Percentiles rank a stretch among this genome's conserved stretches.
Evolutionary conservation across 345 rosid species (phyloP).

Genomic region (Limnanthes douglasii): DNA sequence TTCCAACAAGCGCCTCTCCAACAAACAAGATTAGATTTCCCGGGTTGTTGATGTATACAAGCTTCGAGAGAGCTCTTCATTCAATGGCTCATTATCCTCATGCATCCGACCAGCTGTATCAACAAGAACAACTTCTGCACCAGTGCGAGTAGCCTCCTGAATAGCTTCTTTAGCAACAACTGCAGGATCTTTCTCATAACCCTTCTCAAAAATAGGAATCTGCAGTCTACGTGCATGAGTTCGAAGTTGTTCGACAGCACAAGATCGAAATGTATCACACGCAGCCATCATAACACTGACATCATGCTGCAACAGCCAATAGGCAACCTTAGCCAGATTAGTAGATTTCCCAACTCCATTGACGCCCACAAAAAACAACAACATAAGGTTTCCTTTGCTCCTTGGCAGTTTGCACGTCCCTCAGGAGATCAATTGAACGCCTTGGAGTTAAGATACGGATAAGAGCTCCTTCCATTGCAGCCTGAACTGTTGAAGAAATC

Average conservation of each 20-base stretch:
- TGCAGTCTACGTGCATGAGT: slow-evolving; percentile 95
- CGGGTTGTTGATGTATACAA: slow-evolving; percentile 68
- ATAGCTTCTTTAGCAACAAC: slow-evolving; percentile 97
- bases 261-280: slow-evolving; percentile 95
- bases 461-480: slow-evolving; percentile 97
- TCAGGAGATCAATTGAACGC: slow-evolving; percentile 87
- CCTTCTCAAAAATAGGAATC: slow-evolving; percentile 97
- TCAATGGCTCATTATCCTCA: slow-evolving; percentile 96
- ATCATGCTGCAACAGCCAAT: slow-evolving; percentile 95
- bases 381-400: slow-evolving; percentile 92
- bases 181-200: slow-evolving; percentile 97
- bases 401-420: slow-evolving; percentile 89
- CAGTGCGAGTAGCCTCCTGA: slow-evolving; percentile 72
- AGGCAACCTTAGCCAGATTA: slow-evolving; percentile 92
- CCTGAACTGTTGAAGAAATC: slow-evolving; percentile 90
- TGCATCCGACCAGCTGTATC: slow-evolving; percentile 99
- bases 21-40: slow-evolving; percentile 95
- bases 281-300: slow-evolving; percentile 98
- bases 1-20: slow-evolving; percentile 98
- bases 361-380: slow-evolving; percentile 93
- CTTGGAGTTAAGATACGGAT: slow-evolving; percentile 93
- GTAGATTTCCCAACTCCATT: slow-evolving; percentile 99
- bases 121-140: slow-evolving; percentile 93
- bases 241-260: slow-evolving; percentile 96
- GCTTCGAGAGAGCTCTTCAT: slow-evolving; percentile 98